Conservation (phyloP, 148 eudicot genomes). For the Amaranthus cruentus region DNA sequence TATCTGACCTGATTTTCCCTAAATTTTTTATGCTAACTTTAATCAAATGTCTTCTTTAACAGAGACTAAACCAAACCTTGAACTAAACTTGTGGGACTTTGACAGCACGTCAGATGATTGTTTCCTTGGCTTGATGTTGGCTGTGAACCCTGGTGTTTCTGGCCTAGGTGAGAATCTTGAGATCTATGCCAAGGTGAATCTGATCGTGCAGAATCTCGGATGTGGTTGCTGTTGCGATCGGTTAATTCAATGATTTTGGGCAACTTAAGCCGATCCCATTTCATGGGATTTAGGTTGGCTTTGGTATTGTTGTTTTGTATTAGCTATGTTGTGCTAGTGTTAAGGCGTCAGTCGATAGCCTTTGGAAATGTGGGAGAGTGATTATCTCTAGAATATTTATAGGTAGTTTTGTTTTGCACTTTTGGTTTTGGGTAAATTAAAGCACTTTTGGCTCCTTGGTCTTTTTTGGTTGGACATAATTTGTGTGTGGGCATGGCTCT, state of each 20-base stretch:
- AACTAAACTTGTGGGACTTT: slow-evolving; percentile 84
- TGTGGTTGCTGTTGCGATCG: too few species aligned
- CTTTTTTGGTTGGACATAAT: neutral
- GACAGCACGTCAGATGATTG: slow-evolving; percentile 71
- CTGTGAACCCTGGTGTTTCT: slow-evolving; percentile 70
- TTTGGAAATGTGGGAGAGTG: too few species aligned
- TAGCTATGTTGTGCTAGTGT: too few species aligned
- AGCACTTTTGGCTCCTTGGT: neutral
- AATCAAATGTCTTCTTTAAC: slow-evolving; percentile 19
- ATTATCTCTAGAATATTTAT: neutral
- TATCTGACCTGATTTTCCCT: neutral
- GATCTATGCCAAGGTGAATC: slow-evolving; percentile 17
- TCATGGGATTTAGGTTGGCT: too few species aligned
- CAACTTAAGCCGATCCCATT: too few species aligned
- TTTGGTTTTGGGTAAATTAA: too few species aligned
- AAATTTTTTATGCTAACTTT: neutral
- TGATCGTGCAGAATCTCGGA: neutral
- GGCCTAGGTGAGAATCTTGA: slow-evolving; percentile 39
- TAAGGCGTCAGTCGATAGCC: too few species aligned
- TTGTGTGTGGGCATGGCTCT: neutral
- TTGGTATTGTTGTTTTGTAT: too few species aligned
- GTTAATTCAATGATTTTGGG: too few species aligned
- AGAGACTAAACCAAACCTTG: slow-evolving; percentile 79
- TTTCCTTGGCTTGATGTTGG: slow-evolving; percentile 84
- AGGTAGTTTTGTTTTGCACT: too few species aligned